phyloP scores from a whole-genome alignment of 768 basidiomycete genomes.

The Calocybe cyanea region DNA sequence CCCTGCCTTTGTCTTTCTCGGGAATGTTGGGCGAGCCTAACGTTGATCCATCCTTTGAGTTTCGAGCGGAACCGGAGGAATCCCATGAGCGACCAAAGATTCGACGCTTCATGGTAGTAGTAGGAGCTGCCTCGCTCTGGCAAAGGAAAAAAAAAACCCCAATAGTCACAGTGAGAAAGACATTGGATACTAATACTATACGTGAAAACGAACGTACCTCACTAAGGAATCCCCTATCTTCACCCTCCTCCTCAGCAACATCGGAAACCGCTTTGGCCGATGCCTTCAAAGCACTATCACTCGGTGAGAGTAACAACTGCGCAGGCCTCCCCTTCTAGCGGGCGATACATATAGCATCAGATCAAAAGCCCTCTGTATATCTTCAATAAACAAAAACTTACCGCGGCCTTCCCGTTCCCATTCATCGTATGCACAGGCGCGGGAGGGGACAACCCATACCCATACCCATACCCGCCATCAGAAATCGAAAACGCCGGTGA shows the following conservation, averaged over 20 bases:
- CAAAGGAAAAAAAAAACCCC: too few species aligned
- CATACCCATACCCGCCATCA: too few species aligned
- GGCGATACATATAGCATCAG: slow-evolving; percentile 12
- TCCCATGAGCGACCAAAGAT: slow-evolving; percentile 65
- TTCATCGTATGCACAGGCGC: slow-evolving; percentile 11
- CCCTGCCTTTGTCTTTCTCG: slow-evolving; percentile 17
- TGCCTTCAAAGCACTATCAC: slow-evolving; percentile 52
- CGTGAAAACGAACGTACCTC: slow-evolving; percentile 44
- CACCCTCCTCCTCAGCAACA: slow-evolving; percentile 41
- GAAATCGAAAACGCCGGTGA: slow-evolving; percentile 1
- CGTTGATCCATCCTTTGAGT: slow-evolving; percentile 19
- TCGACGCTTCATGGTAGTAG: slow-evolving; percentile 42
- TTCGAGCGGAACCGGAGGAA: slow-evolving; percentile 26
- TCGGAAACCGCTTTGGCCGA: slow-evolving; percentile 34
- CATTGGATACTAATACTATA: too few species aligned
- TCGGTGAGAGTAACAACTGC: slow-evolving; percentile 55
- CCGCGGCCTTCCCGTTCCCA: slow-evolving; percentile 19
- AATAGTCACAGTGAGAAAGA: too few species aligned
- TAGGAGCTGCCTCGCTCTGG: slow-evolving; percentile 51
- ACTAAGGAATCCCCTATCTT: slow-evolving; percentile 52
- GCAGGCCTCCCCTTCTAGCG: slow-evolving; percentile 43
- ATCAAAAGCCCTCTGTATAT: background rate
- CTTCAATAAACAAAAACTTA: slow-evolving; percentile 11
- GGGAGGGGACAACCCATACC: slow-evolving; percentile 10
- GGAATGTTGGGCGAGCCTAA: slow-evolving; percentile 22